Percentiles rank a stretch among this genome's conserved stretches.
Evolutionary conservation across 495 filamentous ascomycete genomes (phyloP).

Genomic region (Chaetomium fimeti): DNA sequence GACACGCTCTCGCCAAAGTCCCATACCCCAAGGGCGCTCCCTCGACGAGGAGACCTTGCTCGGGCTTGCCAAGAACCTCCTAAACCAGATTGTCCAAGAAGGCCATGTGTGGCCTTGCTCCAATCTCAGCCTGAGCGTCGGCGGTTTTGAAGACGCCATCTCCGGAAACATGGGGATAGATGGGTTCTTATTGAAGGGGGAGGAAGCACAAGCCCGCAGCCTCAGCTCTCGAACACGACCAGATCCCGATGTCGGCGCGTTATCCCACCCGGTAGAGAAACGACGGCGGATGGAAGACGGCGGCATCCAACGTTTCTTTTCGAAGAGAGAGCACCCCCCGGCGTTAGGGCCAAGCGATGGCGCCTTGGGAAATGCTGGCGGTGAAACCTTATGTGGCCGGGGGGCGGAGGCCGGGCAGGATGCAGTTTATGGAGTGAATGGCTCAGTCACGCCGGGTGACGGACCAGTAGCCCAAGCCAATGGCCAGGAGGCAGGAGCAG

Average conservation of each 20-base stretch:
- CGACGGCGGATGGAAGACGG: slow-evolving; percentile 51
- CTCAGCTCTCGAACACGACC: slow-evolving; percentile 26
- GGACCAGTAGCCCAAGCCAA: slow-evolving; percentile 25
- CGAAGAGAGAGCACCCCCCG: slow-evolving; percentile 36
- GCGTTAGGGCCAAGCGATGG: slow-evolving; percentile 35
- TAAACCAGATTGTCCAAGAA: slow-evolving; percentile 74
- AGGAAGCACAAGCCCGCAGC: slow-evolving; percentile 59
- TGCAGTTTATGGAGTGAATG: slow-evolving; percentile 12
- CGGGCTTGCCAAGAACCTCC: slow-evolving; percentile 69
- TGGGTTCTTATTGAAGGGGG: slow-evolving; percentile 75
- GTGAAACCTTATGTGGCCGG: slow-evolving; percentile 30
- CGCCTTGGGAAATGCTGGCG: slow-evolving; percentile 26
- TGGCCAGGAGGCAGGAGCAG: slow-evolving; percentile 37
- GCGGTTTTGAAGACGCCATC: slow-evolving; percentile 86
- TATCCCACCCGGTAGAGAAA: slow-evolving; percentile 48
- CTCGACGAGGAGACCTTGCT: slow-evolving; percentile 74
- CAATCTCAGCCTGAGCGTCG: slow-evolving; percentile 79
- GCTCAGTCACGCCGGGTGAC: slow-evolving; percentile 20
- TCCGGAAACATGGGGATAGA: slow-evolving; percentile 82
- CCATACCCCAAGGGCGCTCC: slow-evolving; percentile 72
- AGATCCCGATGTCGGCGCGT: slow-evolving; percentile 25
- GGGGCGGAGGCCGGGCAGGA: slow-evolving; percentile 17
- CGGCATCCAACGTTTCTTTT: slow-evolving; percentile 61
- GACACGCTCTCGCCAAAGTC: slow-evolving; percentile 66
- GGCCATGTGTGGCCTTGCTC: slow-evolving; percentile 82